Base-by-base conservation (phyloP, 164 flowering plant genomes). In the Vitis labrusca region DNA sequence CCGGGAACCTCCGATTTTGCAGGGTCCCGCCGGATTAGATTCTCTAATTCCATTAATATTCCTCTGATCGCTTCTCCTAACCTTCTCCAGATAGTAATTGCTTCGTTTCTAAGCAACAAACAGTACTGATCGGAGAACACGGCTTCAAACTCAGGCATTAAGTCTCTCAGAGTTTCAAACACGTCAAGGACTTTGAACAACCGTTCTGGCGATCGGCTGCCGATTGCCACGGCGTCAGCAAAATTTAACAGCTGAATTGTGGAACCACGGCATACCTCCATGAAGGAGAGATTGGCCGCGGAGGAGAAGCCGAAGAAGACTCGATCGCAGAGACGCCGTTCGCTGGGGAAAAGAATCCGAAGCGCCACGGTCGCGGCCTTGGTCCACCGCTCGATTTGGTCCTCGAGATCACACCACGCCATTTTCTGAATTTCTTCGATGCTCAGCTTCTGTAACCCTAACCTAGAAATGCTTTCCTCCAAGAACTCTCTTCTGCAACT, bases 21-120 rank as follows among this genome's bases (percentile, higher is more conserved):
- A 1, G 97, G 97, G 63, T 96, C 98, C 17, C 95, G 82, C 2
- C 92, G 77, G 48, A 96, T 92, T 68, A 86, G 68, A 76, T 89
- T 86, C 85, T 96, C 98, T 65, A 96, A 72, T 37, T 96, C 99
- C 93, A 92, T 88, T 61, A 96, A 92, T 19, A 91, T 89, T n/a
- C 92, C 97, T 54, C 91, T 86, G 19, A 91, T 83, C 0, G 93
- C 78, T 50, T 90, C 98, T 0, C 97, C 97, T 8, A 93, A 68
- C 23, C 97, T 82, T 66, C 88, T 93, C 91, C 88, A 87, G 14
- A 92, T 85, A 0, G 86, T 77, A 0, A 66, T 56, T 0, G 97
- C 95, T 70, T 96, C 98, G 15, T 88, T 85, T 50, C 94, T 77
- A 12, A 96, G 77, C 9, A 76, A 47, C 32, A 78, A 50, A 68